Evolutionary conservation across 305 asterid species (phyloP).

Genomic region (Lippia alba): DNA sequence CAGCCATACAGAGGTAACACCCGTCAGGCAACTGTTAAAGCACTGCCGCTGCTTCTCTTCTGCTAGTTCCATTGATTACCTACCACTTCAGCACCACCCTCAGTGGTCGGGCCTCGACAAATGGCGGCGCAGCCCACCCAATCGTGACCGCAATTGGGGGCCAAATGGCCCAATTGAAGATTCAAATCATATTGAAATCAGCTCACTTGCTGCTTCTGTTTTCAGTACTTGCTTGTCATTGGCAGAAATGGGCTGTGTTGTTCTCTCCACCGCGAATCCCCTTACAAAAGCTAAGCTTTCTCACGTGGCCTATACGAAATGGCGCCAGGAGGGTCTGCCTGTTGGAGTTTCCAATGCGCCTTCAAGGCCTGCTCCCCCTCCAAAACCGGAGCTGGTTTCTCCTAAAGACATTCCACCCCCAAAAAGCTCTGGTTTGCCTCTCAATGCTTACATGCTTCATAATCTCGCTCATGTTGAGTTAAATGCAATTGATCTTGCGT

Average conservation of each 20-base stretch:
- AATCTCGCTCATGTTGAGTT: conserved; percentile 97
- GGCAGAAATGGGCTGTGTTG: conserved; percentile 81
- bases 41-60: conserved; percentile 36
- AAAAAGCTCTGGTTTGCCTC: conserved; percentile 74
- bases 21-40: conserved; percentile 27
- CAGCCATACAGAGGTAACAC: too few relatives aligned
- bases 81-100: conserved; percentile 42
- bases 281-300: conserved; percentile 79
- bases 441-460: conserved; percentile 93
- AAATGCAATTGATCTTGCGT: conserved; percentile 97
- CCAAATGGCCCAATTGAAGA: conserved; percentile 62
- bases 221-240: conserved; percentile 58
- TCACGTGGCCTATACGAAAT: conserved; percentile 70
- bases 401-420: conserved; percentile 91
- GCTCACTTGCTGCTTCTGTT: conserved; percentile 15
- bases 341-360: conserved; percentile 74
- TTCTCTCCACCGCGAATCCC: conserved; percentile 83
- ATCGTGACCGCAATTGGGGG: conserved; percentile 81
- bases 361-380: conserved; percentile 71
- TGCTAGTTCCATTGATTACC: conserved; percentile 37
- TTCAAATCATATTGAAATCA: conserved; percentile 25
- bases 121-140: conserved; percentile 78
- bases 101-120: conserved; percentile 82
- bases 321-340: conserved; percentile 71
- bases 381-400: conserved; percentile 76